Evolutionary conservation across 345 rosid genomes (phyloP), one percentile per base, ranked within the genome.

Genomic region (Aquilaria yunnanensis): DNA sequence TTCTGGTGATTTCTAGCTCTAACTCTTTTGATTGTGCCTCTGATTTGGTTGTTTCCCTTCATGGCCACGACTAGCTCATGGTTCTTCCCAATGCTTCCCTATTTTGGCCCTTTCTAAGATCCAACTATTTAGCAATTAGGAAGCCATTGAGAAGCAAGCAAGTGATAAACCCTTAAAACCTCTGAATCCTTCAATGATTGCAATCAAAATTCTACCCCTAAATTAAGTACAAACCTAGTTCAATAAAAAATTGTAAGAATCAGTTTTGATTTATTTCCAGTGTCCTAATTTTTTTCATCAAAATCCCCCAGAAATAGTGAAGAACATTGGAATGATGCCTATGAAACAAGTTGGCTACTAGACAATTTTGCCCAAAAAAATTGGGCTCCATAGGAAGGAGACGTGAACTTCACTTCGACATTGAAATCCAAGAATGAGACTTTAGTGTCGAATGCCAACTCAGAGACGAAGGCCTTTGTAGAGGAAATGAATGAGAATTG

Each of bases 401-500:
- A 85, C 54, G 97, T 83, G 14, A 82, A 87, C 72, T 87, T 87
- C 73, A 67, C 84, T 46, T 67, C 84, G 1, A 12, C n/a, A 29
- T 2, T 65, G 30, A 69, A 62, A 14, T 37, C 55, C 47, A 72
- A 14, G 0, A 33, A 66, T 3, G 4, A 70, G 6, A 2, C 52
- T 3, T 59, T 66, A 56, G 63, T 61, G 56, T 53, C 78, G 48
- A 89, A 82, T 50, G 78, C 59, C 23, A 94, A 90, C 46, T 73
- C 82, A 0, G 93, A 87, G 70, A 83, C 94, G 34, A 89, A 89
- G 76, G 96, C 96, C 12, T 92, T 92, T 63, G 93, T 89, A 11
- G 96, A 89, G 70, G 97, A 92, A 50, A 89, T 89, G 98, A 81
- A 85, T 48, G 96, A 85, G 80, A 87, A 89, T 50, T 89, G 97